These are phyloP conservation scores for Leavenworthia alabamica DNA, from an alignment of 345 rosid genomes.

Conservation along the genomic window DNA sequence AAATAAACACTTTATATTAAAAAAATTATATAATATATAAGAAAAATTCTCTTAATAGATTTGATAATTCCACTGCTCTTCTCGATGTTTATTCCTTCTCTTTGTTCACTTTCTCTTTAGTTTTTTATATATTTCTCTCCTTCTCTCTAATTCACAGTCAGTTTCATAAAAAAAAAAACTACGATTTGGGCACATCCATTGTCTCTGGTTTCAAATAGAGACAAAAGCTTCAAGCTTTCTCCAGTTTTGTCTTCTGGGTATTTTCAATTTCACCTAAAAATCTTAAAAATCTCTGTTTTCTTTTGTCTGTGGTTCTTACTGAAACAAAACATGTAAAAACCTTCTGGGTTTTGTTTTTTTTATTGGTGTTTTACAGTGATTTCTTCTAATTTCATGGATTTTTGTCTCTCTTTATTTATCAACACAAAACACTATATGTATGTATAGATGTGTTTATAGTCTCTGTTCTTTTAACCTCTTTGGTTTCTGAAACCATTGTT, in stretches of 20 bases:
- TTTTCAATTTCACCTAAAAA: slow-evolving; percentile 25
- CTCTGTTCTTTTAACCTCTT: slow-evolving; percentile 7
- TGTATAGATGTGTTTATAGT: background rate
- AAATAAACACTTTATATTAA: slow-evolving; percentile 2
- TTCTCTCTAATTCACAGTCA: background rate
- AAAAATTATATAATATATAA: background rate
- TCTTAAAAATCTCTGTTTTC: slow-evolving; percentile 15
- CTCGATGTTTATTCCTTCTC: slow-evolving; percentile 92
- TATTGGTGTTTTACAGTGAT: slow-evolving; percentile 20
- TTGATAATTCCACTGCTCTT: slow-evolving; percentile 77
- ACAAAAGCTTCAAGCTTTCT: slow-evolving; percentile 42
- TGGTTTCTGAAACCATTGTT: background rate
- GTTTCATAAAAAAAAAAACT: background rate
- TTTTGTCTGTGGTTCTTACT: slow-evolving; percentile 30
- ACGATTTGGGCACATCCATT: slow-evolving; percentile 48
- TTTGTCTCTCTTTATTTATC: slow-evolving; percentile 10
- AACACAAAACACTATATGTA: background rate
- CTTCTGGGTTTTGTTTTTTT: slow-evolving; percentile 24
- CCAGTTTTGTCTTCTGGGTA: slow-evolving; percentile 56
- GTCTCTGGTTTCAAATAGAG: slow-evolving; percentile 39
- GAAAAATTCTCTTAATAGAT: slow-evolving; percentile 30
- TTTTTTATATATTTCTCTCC: slow-evolving; percentile 27
- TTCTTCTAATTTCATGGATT: slow-evolving; percentile 16
- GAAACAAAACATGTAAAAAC: slow-evolving; percentile 25
- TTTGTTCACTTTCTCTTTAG: slow-evolving; percentile 45